Evolutionary conservation across 345 rosid genomes (phyloP).

Genomic region (Lagerstroemia speciosa): DNA sequence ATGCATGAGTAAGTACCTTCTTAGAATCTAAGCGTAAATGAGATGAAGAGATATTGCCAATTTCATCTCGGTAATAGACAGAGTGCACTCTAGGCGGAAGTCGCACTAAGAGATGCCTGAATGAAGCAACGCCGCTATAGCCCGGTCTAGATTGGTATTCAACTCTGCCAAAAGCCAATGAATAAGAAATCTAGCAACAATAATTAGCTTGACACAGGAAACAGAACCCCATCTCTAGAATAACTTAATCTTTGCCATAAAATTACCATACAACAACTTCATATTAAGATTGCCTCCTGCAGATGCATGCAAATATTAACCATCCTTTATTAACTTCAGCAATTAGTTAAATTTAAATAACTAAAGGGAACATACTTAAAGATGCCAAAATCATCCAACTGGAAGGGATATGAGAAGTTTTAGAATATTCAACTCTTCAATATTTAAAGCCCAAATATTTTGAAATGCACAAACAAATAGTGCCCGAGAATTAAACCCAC

Average conservation of each 20-base stretch:
- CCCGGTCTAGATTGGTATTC: conserved; percentile 80
- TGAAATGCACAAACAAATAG: not conserved
- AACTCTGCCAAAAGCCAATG: conserved; percentile 56
- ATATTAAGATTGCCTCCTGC: not conserved
- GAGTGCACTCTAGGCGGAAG: conserved; percentile 94
- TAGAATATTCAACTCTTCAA: too few relatives aligned
- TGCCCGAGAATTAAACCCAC: not conserved
- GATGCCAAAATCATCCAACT: not conserved
- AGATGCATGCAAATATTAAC: not conserved
- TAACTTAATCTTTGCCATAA: not conserved
- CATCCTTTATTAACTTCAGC: not conserved
- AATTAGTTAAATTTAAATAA: too few relatives aligned
- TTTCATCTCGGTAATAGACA: conserved; percentile 88
- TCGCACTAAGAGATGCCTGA: conserved; percentile 64
- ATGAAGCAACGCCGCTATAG: conserved; percentile 64
- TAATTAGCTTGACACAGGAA: not conserved
- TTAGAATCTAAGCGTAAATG: conserved; percentile 53
- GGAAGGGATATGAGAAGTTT: too few relatives aligned
- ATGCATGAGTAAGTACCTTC: conserved; percentile 22
- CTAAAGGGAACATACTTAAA: not conserved
- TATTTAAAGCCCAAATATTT: not conserved
- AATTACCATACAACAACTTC: not conserved
- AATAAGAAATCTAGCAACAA: conserved; percentile 1
- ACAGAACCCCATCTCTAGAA: not conserved
- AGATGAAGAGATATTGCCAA: conserved; percentile 90